Conservation (phyloP, 1,284 basidiomycete genomes). For the Pholiota adiposa region DNA sequence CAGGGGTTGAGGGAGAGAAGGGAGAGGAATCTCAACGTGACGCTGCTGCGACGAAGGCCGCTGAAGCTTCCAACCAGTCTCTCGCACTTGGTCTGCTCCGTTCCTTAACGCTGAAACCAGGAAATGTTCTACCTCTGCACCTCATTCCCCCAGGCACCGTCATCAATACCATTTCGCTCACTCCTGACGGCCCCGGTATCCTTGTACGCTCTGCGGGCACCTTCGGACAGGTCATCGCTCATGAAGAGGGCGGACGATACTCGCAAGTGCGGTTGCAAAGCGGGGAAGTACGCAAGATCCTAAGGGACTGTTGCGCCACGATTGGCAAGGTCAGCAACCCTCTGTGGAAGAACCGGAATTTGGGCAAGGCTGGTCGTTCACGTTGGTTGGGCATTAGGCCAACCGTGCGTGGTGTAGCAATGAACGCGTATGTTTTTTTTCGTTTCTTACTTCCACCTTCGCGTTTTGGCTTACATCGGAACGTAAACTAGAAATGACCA, state of each 20-base stretch:
- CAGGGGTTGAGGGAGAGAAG: constrained; percentile 14
- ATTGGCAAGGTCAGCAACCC: constrained; percentile 94
- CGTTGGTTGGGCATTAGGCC: constrained; percentile 91
- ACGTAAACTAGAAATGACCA: constrained; percentile 73
- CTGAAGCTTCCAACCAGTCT: constrained; percentile 50
- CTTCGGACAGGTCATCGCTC: constrained; percentile 81
- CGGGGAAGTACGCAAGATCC: constrained; percentile 90
- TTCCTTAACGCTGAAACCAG: constrained; percentile 84
- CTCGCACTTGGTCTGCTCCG: constrained; percentile 89
- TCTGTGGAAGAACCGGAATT: constrained; percentile 82
- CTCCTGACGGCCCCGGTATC: constrained; percentile 77
- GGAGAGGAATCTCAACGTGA: constrained; percentile 22
- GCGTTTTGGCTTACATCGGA: constrained; percentile 12
- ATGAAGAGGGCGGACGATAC: constrained; percentile 72
- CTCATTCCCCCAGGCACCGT: constrained; percentile 93
- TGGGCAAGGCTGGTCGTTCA: constrained; percentile 92
- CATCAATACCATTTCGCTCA: constrained; percentile 86
- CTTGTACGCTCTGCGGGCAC: constrained; percentile 92
- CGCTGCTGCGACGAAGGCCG: constrained; percentile 15
- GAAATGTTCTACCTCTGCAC: constrained; percentile 91
- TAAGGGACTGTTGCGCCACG: constrained; percentile 86
- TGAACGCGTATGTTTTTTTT: constrained; percentile 83
- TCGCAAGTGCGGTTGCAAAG: constrained; percentile 88
- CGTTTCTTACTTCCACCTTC: constrained; percentile 1
- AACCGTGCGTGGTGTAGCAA: constrained; percentile 94